Evolutionary conservation across 148 eudicot species (phyloP).

Genomic region (Rhododendron vialii): DNA sequence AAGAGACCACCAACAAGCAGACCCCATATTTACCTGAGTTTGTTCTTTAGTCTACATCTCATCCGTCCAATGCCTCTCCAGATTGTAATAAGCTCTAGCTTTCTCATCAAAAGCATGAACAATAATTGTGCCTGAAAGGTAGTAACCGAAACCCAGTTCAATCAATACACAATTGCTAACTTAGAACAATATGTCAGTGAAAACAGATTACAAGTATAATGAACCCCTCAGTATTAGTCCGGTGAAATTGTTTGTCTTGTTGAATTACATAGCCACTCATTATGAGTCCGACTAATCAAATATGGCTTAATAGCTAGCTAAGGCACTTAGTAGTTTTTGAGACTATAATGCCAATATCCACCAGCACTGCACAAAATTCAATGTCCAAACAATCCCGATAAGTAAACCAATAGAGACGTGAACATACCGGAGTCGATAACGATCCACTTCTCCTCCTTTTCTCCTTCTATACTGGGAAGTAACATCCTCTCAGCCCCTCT

Average conservation of each 20-base stretch:
- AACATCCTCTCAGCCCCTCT: constrained; percentile 68
- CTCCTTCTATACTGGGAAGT: constrained; percentile 83
- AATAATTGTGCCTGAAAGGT: constrained; percentile 53
- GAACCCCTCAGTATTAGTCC: neutral
- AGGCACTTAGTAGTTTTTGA: neutral
- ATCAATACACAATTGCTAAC: neutral
- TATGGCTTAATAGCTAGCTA: neutral
- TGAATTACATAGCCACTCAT: neutral
- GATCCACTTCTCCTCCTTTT: constrained; percentile 85
- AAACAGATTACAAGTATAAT: neutral
- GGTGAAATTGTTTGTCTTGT: neutral
- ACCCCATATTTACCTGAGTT: constrained; percentile 38
- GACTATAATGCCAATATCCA: neutral
- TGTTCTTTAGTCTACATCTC: constrained; percentile 37
- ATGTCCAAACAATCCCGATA: neutral
- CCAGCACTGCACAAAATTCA: neutral
- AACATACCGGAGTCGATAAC: constrained; percentile 82
- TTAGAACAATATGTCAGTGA: neutral
- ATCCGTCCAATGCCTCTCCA: constrained; percentile 68
- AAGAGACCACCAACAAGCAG: neutral
- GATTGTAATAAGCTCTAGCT: constrained; percentile 87
- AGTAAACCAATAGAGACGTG: neutral
- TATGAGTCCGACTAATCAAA: neutral
- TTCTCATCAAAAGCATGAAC: constrained; percentile 95
- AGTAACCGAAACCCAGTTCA: neutral